A percentile compares a stretch with the other conserved stretches of the same genome.
phyloP scores from a whole-genome alignment of 1,284 basidiomycete species.

The Ustilago trichophora region DNA sequence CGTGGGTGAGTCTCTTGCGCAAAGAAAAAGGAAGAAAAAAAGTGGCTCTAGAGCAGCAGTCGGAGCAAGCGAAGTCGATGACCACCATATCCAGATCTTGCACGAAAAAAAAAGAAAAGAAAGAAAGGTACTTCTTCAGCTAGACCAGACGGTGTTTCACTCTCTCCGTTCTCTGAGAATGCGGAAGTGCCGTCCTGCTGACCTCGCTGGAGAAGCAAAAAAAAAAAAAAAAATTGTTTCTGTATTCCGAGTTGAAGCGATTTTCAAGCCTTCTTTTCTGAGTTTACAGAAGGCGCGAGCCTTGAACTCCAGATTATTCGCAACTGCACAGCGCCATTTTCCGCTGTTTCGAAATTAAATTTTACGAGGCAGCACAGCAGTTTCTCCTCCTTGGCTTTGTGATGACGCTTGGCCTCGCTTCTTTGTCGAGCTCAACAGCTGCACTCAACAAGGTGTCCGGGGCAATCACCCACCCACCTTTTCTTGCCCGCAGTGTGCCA shows the following conservation, averaged over 20 bases:
- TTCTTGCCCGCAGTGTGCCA: no score
- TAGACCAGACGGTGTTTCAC: not conserved
- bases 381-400: no score
- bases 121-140: not conserved
- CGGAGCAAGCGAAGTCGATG: not conserved
- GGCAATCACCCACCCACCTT: no score
- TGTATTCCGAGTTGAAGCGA: conserved; percentile 1
- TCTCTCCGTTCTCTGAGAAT: no score
- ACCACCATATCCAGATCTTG: conserved; percentile 17
- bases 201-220: not conserved
- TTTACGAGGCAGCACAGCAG: no score
- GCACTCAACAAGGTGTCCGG: no score
- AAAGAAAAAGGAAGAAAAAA: no score
- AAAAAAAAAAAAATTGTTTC: conserved; percentile 4
- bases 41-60: conserved; percentile 2
- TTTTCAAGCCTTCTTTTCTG: not conserved
- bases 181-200: conserved; percentile 10
- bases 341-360: not conserved
- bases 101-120: not conserved
- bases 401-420: not conserved
- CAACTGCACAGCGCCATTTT: not conserved
- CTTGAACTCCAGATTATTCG: no score
- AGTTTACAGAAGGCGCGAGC: no score
- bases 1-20: no score
- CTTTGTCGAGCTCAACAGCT: no score